phyloP scores from a whole-genome alignment of 257 asterid genomes.

The Datura wrightii region DNA sequence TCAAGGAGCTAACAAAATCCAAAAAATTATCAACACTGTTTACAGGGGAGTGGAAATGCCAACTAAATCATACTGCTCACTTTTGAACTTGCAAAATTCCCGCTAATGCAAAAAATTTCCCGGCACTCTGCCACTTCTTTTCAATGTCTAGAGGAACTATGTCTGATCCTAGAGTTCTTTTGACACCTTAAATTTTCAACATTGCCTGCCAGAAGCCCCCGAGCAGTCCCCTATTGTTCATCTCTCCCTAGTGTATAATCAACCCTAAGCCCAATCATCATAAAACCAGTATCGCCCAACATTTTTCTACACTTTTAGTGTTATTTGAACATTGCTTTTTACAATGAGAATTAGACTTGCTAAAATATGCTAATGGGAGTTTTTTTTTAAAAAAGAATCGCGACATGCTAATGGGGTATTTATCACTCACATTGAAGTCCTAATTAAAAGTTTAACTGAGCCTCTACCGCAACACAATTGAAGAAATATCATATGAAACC shows the following conservation, averaged over 20 bases:
- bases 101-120: not conserved
- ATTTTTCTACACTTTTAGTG: not conserved
- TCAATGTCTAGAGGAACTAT: not conserved
- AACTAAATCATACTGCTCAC: not conserved
- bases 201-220: not conserved
- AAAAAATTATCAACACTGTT: not conserved
- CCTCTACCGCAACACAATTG: not conserved
- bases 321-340: constrained; percentile 22
- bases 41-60: not conserved
- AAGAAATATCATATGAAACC: not conserved
- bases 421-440: not conserved
- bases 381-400: not conserved
- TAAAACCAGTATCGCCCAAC: not conserved
- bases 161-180: not conserved
- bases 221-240: not conserved
- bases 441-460: not conserved
- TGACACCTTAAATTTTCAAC: constrained; percentile 5
- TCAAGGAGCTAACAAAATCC: not conserved
- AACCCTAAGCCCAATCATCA: constrained; percentile 4
- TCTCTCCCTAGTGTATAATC: constrained; percentile 1
- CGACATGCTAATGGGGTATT: too few species aligned
- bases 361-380: not conserved
- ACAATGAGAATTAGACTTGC: constrained; percentile 1
- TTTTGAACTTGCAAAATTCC: not conserved
- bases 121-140: not conserved